phyloP scores from a whole-genome alignment of 345 rosid genomes.

The Arabis alpina region DNA sequence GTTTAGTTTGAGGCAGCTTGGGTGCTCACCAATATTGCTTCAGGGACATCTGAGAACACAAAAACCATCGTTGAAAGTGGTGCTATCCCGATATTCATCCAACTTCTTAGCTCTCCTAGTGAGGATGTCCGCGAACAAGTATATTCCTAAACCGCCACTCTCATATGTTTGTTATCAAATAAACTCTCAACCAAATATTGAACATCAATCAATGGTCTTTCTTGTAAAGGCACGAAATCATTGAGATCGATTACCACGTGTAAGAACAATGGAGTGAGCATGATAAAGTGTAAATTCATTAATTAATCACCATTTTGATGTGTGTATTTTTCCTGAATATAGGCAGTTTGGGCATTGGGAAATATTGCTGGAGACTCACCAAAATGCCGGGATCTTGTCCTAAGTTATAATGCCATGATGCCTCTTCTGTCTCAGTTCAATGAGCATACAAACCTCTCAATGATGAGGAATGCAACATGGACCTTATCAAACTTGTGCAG shows the following conservation, averaged over 20 bases:
- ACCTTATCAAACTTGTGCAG: constrained; percentile 83
- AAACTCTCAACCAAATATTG: too few species aligned
- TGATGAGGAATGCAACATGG: constrained; percentile 92
- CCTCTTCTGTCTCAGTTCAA: constrained; percentile 69
- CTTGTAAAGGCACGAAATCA: too few species aligned
- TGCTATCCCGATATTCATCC: constrained; percentile 69
- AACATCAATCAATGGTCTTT: too few species aligned
- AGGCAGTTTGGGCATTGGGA: constrained; percentile 94
- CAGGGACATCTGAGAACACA: constrained; percentile 84
- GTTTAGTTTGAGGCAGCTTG: constrained; percentile 85
- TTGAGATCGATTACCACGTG: too few species aligned
- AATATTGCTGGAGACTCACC: constrained; percentile 94
- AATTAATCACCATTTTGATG: neutral
- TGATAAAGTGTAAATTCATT: neutral
- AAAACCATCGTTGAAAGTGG: constrained; percentile 75
- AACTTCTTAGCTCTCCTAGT: constrained; percentile 63
- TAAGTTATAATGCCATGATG: constrained; percentile 61
- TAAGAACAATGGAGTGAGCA: too few species aligned
- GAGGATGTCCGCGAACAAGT: constrained; percentile 92
- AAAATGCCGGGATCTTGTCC: constrained; percentile 73
- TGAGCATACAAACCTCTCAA: constrained; percentile 74
- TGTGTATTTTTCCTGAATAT: neutral
- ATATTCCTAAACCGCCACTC: constrained; percentile 15
- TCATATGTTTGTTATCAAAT: constrained; percentile 12
- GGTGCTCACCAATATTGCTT: constrained; percentile 85